These are phyloP conservation scores for Carex myosuroides DNA, from an alignment of 176 grass and related monocot species.

Conservation along the genomic window DNA sequence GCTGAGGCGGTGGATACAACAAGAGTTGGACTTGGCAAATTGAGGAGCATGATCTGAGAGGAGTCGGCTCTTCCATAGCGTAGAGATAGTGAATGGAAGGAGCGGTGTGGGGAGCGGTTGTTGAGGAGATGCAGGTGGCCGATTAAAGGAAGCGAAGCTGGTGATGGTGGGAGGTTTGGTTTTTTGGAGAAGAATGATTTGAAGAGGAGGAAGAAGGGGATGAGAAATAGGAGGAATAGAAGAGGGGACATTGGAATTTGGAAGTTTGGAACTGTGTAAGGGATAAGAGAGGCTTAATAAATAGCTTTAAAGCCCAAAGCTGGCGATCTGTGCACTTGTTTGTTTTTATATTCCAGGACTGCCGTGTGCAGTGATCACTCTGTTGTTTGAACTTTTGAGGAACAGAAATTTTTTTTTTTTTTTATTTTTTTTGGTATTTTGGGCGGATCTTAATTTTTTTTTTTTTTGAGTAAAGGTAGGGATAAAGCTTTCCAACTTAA, in stretches of 20 bases:
- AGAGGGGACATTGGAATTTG: neutral
- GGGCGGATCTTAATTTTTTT: neutral
- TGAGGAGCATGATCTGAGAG: constrained; percentile 29
- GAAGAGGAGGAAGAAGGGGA: constrained; percentile 14
- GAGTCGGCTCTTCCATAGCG: constrained; percentile 30
- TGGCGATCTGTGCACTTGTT: neutral
- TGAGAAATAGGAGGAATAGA: neutral
- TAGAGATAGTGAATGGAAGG: constrained; percentile 27
- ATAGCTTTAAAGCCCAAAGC: neutral
- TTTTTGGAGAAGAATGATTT: constrained; percentile 4
- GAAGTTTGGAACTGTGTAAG: neutral
- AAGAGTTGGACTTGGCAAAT: constrained; percentile 31
- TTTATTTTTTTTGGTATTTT: neutral
- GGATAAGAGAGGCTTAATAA: neutral
- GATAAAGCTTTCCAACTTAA: too few species aligned
- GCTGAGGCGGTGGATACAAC: constrained; percentile 42
- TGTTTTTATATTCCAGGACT: too few species aligned
- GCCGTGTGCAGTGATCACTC: too few species aligned
- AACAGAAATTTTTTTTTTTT: neutral
- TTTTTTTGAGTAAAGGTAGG: too few species aligned
- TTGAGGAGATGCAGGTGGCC: constrained; percentile 53
- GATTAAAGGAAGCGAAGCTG: constrained; percentile 42
- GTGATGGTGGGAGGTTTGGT: constrained; percentile 50
- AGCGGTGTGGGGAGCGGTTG: constrained; percentile 34
- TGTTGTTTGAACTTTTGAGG: neutral